A percentile compares a stretch with the other conserved stretches of the same genome.
These are phyloP conservation scores for Elsinoe batatas DNA, from an alignment of 2,329 filamentous ascomycete species.

Conservation along the genomic window DNA sequence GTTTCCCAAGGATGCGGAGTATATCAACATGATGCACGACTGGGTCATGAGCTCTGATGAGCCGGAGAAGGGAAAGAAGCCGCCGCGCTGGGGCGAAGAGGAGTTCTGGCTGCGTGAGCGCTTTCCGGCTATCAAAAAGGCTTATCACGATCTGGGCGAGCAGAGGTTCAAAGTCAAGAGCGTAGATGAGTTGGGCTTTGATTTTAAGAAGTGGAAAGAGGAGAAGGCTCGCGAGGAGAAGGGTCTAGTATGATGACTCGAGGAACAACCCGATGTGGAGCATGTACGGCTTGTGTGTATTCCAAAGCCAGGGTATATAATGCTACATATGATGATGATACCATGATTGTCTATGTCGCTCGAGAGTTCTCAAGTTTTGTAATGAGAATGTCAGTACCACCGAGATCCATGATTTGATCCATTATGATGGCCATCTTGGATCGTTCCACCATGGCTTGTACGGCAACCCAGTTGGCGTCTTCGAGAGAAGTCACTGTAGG, in stretches of 20 bases:
- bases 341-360: conserved; percentile 25
- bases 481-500: conserved; percentile 86
- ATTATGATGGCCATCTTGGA: conserved; percentile 76
- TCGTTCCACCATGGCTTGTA: conserved; percentile 86
- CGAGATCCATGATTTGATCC: conserved; percentile 68
- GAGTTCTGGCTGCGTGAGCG: conserved; percentile 62
- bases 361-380: conserved; percentile 76
- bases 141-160: conserved; percentile 58
- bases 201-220: conserved; percentile 25
- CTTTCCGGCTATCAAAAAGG: conserved; percentile 59
- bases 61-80: conserved; percentile 49
- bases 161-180: conserved; percentile 47
- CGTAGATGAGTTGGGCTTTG: conserved; percentile 58
- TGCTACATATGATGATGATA: neutral
- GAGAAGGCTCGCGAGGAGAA: conserved; percentile 19
- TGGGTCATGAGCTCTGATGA: conserved; percentile 44
- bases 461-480: conserved; percentile 85
- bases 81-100: conserved; percentile 61
- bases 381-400: conserved; percentile 77
- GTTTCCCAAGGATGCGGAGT: conserved; percentile 55
- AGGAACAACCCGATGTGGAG: too few species aligned
- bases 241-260: conserved; percentile 12
- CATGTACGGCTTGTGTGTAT: neutral
- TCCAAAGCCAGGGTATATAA: neutral
- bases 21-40: conserved; percentile 59